Conservation (phyloP, 306 rosid genomes). For the Cicer yamashitae region DNA sequence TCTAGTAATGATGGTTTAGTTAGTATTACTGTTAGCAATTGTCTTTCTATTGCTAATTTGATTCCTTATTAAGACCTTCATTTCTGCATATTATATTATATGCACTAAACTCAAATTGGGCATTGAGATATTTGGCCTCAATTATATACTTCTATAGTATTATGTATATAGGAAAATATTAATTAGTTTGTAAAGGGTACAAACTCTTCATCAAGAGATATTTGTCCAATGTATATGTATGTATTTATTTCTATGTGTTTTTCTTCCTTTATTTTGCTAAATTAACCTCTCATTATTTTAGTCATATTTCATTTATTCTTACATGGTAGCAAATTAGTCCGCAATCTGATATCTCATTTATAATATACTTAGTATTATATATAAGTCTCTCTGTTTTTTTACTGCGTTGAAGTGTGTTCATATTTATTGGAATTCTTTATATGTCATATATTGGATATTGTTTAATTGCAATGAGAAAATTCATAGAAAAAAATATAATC, state of each 20-base stretch:
- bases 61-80: slow-evolving; percentile 8
- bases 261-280: background rate
- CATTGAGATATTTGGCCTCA: background rate
- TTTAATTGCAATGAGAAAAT: too few relatives aligned
- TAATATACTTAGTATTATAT: too few relatives aligned
- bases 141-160: background rate
- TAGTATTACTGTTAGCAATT: slow-evolving; percentile 37
- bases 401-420: too few relatives aligned
- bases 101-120: background rate
- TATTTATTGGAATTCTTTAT: too few relatives aligned
- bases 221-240: background rate
- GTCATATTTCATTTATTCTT: background rate
- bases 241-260: background rate
- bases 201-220: slow-evolving; percentile 5
- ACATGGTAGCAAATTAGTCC: background rate
- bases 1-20: slow-evolving; percentile 26
- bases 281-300: background rate
- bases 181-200: background rate
- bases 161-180: background rate
- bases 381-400: too few relatives aligned
- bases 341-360: background rate
- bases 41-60: slow-evolving; percentile 41
- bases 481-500: too few relatives aligned
- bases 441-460: too few relatives aligned
- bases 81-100: background rate